These are phyloP conservation scores for Backusella australiensis DNA, from an alignment of 192 early-diverging fungal genomes.

Conservation along the genomic window DNA sequence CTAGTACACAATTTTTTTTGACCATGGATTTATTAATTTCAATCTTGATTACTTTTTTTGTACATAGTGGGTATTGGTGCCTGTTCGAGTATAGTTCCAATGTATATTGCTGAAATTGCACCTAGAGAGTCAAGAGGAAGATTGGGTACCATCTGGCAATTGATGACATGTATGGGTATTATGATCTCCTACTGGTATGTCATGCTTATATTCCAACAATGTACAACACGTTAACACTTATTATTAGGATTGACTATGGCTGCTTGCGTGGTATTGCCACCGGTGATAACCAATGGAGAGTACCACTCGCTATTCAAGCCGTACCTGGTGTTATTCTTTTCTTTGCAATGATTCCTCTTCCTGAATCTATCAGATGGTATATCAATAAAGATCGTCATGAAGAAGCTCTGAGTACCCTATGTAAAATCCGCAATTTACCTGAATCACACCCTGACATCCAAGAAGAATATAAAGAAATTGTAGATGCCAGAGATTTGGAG, in stretches of 20 bases:
- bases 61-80: conserved; percentile 10
- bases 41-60: too few species aligned
- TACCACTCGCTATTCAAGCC: conserved; percentile 57
- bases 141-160: conserved; percentile 37
- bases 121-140: conserved; percentile 18
- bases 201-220: background rate
- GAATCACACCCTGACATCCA: conserved; percentile 36
- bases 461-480: conserved; percentile 55
- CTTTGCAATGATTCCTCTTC: conserved; percentile 1
- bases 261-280: conserved; percentile 3
- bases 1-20: background rate
- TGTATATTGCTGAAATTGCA: conserved; percentile 34
- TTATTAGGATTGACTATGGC: conserved; percentile 18
- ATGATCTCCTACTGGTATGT: conserved; percentile 54
- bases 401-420: conserved; percentile 42
- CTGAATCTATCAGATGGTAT: conserved; percentile 59
- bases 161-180: conserved; percentile 27
- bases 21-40: background rate
- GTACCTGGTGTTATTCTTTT: conserved; percentile 49
- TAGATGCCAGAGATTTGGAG: conserved; percentile 50
- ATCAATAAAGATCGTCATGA: conserved; percentile 36
- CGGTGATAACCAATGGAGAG: conserved; percentile 13
- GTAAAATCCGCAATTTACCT: conserved; percentile 39
- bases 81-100: conserved; percentile 18
- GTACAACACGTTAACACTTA: background rate